Base-by-base conservation (phyloP, 1,139 yeast genomes). In the Magnusiomyces tetraspermus region DNA sequence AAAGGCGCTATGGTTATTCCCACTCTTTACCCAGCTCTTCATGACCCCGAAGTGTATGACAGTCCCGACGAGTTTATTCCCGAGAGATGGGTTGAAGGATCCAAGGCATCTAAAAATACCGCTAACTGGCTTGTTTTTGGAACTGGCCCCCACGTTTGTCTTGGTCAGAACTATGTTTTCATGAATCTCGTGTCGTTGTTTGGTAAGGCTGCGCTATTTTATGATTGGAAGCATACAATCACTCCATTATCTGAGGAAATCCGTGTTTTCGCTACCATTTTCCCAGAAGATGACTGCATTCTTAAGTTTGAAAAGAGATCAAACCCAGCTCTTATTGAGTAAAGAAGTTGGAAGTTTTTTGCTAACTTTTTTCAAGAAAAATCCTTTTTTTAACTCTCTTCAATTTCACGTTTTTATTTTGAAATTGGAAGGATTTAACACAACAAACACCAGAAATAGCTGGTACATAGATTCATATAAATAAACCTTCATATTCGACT, bases 1-100 rank as follows among this genome's bases (percentile, higher is more conserved):
- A 90, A 89, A 73, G 97, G 97, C 48, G 77, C 97, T 37, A 92
- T 92, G 98, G 77, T 92, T 61, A 87, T 92, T 62, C 97, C 98
- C 56, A 86, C 97, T 2, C 73, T 89, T 61, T 94, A 92, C 69
- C 97, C 97, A 26, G 87, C 97, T 22, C 78, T 92, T 66, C 98
- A 92, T 67, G 98, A 92, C 67, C 96, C 97, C 37, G 97, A 89
- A 72, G 95, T 86, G 52, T 92, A 89, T 68, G 94, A 87, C 53
- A 79, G 88, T 61, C 98, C 98, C 48, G 97, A 92, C 59, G 85
- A 82, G 58, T 92, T 89, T 65, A 82, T 85, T 58, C 98, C 98
- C 50, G 98, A 92, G 66, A 83, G 98, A 75, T 92, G 98, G 98
- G 80, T 75, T 68, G 70, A 72, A 21, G 85, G 84, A 42, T 73